Evolutionary conservation across 768 basidiomycete genomes (phyloP), one percentile per base, ranked within the genome.

Genomic region (Strobilomyces dryophilus): DNA sequence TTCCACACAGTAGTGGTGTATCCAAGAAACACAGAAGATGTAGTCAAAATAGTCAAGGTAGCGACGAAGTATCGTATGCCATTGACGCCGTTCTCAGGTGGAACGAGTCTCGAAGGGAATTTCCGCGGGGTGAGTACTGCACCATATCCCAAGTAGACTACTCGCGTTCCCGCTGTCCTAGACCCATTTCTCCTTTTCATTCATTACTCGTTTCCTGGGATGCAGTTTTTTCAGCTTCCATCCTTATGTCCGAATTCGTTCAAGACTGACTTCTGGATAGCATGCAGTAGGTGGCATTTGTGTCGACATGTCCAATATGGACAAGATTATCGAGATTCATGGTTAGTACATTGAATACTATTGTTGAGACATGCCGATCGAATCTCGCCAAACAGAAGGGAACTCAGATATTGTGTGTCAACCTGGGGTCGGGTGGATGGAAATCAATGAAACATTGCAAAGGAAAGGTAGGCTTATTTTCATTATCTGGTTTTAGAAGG

Each of bases 61-160:
- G 87, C 92, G 3, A 78, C 76, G 37, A 84, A 84, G 66, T 86
- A 84, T 70, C 75, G 74, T 26, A 85, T 94, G 72, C 93, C 93
- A 0, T 69, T 95, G 20, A 81, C 80, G 1, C 80, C 91, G 3
- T 93, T 86, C 67, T 83, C 85, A 0, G 92, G 89, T 10, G 92
- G 85, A 2, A 95, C 92, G 0, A 84, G 80, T 60, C 67, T 95
- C 21, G 92, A 94, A 64, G 91, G 91, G 0, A 86, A 91, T 56
- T 83, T 79, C 56, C 73, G 78, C 35, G 82, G 81, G 27, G 88
- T 89, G 58, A 53, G 81, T 69, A 20, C 34, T 55, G 18, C 44
- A 29, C 7, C 6, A 6, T 29, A 6, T 9, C 29, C 8, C 29
- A 29, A 29, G 29, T 29, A 9, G 29, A 29, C 29, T 29, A 29